Conservation (phyloP, 1,284 basidiomycete genomes). For the Trichosporon sp. region DNA sequence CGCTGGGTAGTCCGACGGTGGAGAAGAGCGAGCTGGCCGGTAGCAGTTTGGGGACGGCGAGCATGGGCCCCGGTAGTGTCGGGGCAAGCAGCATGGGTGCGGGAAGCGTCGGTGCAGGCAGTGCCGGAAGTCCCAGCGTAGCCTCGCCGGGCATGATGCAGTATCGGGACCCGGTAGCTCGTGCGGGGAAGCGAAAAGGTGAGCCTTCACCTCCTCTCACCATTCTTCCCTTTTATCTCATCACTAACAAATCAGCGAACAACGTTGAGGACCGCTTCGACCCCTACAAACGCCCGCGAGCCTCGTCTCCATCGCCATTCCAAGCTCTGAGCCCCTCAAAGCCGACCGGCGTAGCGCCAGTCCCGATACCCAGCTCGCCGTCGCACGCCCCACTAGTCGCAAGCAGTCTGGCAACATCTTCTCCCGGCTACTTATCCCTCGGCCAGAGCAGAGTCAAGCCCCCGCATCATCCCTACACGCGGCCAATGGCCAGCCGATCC, state of each 20-base stretch:
- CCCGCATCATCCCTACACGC: slow-evolving; percentile 31
- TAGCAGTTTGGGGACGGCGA: too few relatives aligned
- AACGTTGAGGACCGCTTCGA: slow-evolving; percentile 41
- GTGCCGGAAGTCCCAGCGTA: slow-evolving; percentile 3
- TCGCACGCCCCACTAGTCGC: slow-evolving; percentile 28
- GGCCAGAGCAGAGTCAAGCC: slow-evolving; percentile 2
- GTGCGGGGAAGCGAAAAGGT: slow-evolving; percentile 44
- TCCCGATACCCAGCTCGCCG: slow-evolving; percentile 38
- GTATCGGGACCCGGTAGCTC: slow-evolving; percentile 38
- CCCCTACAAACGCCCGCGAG: slow-evolving; percentile 44
- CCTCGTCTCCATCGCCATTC: slow-evolving; percentile 36
- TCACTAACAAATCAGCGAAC: slow-evolving; percentile 19
- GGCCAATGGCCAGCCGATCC: slow-evolving; percentile 34
- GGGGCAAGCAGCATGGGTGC: too few relatives aligned
- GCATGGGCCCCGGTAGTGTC: too few relatives aligned
- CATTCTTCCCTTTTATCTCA: neutral
- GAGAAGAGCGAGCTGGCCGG: slow-evolving; percentile 33
- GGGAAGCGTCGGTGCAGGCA: too few relatives aligned
- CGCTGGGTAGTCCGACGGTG: slow-evolving; percentile 36
- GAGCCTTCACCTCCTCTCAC: slow-evolving; percentile 2
- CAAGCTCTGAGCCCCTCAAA: slow-evolving; percentile 35
- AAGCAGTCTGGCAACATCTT: slow-evolving; percentile 19
- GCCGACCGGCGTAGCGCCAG: slow-evolving; percentile 17
- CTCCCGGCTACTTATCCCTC: slow-evolving; percentile 14
- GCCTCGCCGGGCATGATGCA: slow-evolving; percentile 39